A percentile compares a stretch with the other conserved stretches of the same genome.
phyloP scores from a whole-genome alignment of 306 rosid genomes.

The Rosa persica region DNA sequence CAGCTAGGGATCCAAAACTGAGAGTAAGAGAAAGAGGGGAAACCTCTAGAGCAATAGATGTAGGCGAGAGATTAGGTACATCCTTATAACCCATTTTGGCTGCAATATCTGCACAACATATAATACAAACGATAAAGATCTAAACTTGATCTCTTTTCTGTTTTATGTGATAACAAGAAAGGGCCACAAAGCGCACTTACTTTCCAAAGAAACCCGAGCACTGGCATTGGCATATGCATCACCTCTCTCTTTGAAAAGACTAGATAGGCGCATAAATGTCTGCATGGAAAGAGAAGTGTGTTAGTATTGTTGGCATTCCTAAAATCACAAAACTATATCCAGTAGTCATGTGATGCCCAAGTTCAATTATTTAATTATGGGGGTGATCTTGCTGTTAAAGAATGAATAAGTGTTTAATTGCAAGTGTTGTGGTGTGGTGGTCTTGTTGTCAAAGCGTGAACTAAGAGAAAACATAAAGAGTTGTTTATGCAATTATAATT shows the following conservation, averaged over 20 bases:
- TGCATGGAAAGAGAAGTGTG: conserved; percentile 38
- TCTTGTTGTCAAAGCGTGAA: too few relatives aligned
- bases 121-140: not conserved
- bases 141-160: not conserved
- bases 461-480: too few relatives aligned
- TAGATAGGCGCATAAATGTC: conserved; percentile 68
- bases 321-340: too few relatives aligned
- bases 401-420: too few relatives aligned
- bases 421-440: too few relatives aligned
- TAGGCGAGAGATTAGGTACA: conserved; percentile 68
- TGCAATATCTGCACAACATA: conserved; percentile 62
- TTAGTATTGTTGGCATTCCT: too few relatives aligned
- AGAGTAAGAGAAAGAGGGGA: conserved; percentile 27
- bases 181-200: conserved; percentile 42
- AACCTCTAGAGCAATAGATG: conserved; percentile 84
- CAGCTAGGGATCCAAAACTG: conserved; percentile 14
- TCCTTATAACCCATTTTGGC: conserved; percentile 57
- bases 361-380: too few relatives aligned
- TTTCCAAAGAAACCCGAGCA: conserved; percentile 77
- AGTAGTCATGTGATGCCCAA: too few relatives aligned
- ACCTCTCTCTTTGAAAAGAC: conserved; percentile 73
- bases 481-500: too few relatives aligned
- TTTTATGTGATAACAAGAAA: conserved; percentile 4
- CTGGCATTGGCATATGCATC: conserved; percentile 79
- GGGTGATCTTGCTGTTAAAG: too few relatives aligned